These are phyloP conservation scores for Euphorbia schlechtendalii DNA, from an alignment of 441 rosid genomes.

Conservation along the genomic window DNA sequence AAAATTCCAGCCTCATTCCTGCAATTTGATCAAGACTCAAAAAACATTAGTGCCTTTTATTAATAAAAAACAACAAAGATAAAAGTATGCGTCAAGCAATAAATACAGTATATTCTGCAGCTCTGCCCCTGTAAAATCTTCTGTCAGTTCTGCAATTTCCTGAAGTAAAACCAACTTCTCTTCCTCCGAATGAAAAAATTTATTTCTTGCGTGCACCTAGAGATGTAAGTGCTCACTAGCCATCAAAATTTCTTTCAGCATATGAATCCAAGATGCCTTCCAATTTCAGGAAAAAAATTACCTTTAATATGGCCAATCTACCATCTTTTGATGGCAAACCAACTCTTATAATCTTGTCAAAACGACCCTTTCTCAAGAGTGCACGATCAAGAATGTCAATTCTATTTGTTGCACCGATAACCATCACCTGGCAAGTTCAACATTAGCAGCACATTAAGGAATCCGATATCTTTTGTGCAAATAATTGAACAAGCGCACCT, in stretches of 20 bases:
- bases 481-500: constrained; percentile 42
- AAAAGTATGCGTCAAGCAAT: constrained; percentile 4
- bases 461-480: constrained; percentile 9
- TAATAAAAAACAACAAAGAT: constrained; percentile 3
- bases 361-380: constrained; percentile 94
- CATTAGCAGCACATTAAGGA: constrained; percentile 21
- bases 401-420: constrained; percentile 95
- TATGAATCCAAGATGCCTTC: constrained; percentile 10
- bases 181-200: constrained; percentile 73
- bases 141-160: constrained; percentile 79
- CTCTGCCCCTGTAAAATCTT: constrained; percentile 96
- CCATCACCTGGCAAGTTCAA: constrained; percentile 62
- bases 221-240: constrained; percentile 20
- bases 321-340: constrained; percentile 95
- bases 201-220: constrained; percentile 96
- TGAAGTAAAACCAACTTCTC: constrained; percentile 67
- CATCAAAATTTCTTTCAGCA: constrained; percentile 12
- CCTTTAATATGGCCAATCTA: constrained; percentile 90
- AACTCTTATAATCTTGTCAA: constrained; percentile 92
- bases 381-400: constrained; percentile 97
- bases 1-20: constrained; percentile 99
- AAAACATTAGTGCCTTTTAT: constrained; percentile 26
- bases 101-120: constrained; percentile 88
- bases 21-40: constrained; percentile 24
- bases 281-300: constrained; percentile 14